Percentiles rank a stretch among this genome's conserved stretches.
Conservation (phyloP, 108 stramenopile genomes). For the Nitzschia sp. region DNA sequence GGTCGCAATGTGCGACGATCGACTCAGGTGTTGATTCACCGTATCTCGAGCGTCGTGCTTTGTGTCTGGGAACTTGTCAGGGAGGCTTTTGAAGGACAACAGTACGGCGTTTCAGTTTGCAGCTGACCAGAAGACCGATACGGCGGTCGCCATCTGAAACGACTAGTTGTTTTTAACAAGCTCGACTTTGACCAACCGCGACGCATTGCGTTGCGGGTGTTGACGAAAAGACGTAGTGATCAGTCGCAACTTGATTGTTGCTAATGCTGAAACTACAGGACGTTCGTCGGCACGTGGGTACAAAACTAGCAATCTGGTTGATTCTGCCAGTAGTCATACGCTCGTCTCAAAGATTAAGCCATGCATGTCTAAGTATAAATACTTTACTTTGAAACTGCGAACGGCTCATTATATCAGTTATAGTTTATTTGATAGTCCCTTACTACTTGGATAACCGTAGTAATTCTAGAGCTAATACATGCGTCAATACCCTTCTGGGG, state of each 20-base stretch:
- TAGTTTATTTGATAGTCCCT: slow-evolving; percentile 99
- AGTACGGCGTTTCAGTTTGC: neutral
- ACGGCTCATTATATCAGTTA: slow-evolving; percentile 99
- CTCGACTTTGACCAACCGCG: neutral
- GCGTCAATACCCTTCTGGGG: slow-evolving; percentile 89
- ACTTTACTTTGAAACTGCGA: slow-evolving; percentile 90
- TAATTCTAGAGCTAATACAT: slow-evolving; percentile 99
- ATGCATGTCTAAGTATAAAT: slow-evolving; percentile 99
- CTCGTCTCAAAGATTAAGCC: slow-evolving; percentile 99
- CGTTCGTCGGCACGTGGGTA: neutral
- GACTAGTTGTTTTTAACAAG: slow-evolving; percentile 3
- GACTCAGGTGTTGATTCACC: neutral
- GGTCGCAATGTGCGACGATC: neutral
- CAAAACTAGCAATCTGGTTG: slow-evolving; percentile 95
- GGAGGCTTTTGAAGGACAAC: neutral
- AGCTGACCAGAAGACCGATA: neutral
- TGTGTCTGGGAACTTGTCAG: neutral
- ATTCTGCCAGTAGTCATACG: slow-evolving; percentile 99
- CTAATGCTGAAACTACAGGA: too few species aligned
- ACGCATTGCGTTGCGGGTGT: neutral
- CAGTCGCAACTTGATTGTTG: too few species aligned
- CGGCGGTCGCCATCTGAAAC: neutral
- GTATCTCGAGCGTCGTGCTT: neutral
- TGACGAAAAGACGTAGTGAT: neutral
- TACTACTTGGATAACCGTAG: slow-evolving; percentile 98